Base-by-base conservation (phyloP, 2,329 filamentous ascomycete genomes). In the Lasiodiplodia theobromae region DNA sequence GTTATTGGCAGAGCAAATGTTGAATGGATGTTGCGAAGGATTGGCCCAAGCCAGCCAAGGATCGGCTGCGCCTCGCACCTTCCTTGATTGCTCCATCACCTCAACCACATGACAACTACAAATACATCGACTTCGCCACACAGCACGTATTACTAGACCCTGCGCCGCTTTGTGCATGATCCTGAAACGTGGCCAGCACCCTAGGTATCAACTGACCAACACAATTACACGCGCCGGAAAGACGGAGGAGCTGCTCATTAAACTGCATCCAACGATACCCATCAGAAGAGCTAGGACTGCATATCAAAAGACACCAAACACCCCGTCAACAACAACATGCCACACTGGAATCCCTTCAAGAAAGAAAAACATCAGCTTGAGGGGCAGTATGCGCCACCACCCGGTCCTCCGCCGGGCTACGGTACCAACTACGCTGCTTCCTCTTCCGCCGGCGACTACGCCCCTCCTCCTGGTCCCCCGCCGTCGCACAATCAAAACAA, bases 391-490 rank as follows among this genome's bases (percentile, higher is more conserved):
- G 71, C 71, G 18, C 60, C 73, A 10, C 70, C 74, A 31, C 72
- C 72, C 25, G 70, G 67, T 4, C 60, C 71, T 67, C 68, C 72
- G 40, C 67, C 67, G 18, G 56, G 38, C 56, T 47, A 57, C 8
- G 37, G 21, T 18, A 74, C 73, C 62, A 74, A 74, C 56, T 71
- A 69, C 18, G 52, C 69, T 69, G 21, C 38, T 4, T 21, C 57
- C 23, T 34, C 58, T 2, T 34, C 38, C 18, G 3, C 4, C 3
- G 47, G 31, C n/a, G 69, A 66, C 51, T 77, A 76, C 68, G 69
- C 69, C 28, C 73, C 75, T 31, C 75, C 70, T 31, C 64, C 71
- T 2, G 68, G 62, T 31, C 68, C 70, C n/a, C 68, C 71, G 12
- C 71, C 70, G 5, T 72, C 71, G 14, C 58, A 66, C 31, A 38